A percentile compares a stretch with the other conserved stretches of the same genome.
Conservation (phyloP, 805 yeast genomes). For the Spathaspora gorwiae region DNA sequence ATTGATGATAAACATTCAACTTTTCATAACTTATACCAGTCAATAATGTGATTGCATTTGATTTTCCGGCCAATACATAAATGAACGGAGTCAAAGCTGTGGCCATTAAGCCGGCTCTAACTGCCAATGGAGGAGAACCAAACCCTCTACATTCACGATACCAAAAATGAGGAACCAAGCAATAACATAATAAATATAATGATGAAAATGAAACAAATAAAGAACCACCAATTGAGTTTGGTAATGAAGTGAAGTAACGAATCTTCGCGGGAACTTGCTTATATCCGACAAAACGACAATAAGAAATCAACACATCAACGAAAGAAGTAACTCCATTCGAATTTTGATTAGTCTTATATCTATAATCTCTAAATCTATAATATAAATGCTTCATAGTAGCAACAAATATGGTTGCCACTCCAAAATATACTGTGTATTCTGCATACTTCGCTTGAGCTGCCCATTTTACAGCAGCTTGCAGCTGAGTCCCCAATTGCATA, state of each 20-base stretch:
- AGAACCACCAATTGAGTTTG: constrained; percentile 34
- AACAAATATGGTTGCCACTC: constrained; percentile 30
- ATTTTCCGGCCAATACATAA: constrained; percentile 48
- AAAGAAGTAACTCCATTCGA: constrained; percentile 15
- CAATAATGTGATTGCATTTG: constrained; percentile 43
- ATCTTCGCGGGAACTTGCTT: constrained; percentile 23
- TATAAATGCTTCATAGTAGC: constrained; percentile 30
- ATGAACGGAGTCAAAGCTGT: constrained; percentile 49
- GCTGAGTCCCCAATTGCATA: constrained; percentile 12
- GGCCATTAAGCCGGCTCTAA: constrained; percentile 49
- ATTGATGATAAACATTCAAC: constrained; percentile 48
- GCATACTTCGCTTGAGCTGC: constrained; percentile 28
- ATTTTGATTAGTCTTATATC: constrained; percentile 10
- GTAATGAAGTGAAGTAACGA: constrained; percentile 25
- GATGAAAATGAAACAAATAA: constrained; percentile 31
- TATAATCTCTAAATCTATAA: constrained; percentile 21
- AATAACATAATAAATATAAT: constrained; percentile 31
- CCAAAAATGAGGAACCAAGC: constrained; percentile 46
- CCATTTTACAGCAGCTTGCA: constrained; percentile 30
- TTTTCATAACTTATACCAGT: constrained; percentile 57
- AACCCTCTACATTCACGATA: constrained; percentile 50
- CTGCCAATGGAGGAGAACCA: constrained; percentile 57
- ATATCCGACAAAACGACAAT: constrained; percentile 33
- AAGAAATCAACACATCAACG: constrained; percentile 25
- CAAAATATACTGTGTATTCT: constrained; percentile 35